These are phyloP conservation scores for Mucor saturninus DNA, from an alignment of 371 early-diverging fungal genomes.

Conservation along the genomic window DNA sequence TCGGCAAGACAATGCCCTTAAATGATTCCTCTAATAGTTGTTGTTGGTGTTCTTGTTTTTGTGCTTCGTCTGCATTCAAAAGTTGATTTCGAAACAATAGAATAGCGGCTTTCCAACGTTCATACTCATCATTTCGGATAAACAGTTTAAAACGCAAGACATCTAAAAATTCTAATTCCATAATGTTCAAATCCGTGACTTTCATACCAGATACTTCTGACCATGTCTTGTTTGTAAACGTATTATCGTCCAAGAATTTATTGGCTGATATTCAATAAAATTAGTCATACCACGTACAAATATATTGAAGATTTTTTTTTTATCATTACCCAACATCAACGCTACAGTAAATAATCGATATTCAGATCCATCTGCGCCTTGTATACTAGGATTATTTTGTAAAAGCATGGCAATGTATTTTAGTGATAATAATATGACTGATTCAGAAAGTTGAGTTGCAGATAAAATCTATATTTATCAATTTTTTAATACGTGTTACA, in stretches of 20 bases:
- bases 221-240: constrained; percentile 76
- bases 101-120: constrained; percentile 44
- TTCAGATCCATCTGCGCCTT: constrained; percentile 76
- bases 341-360: constrained; percentile 81
- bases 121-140: constrained; percentile 64
- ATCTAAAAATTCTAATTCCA: constrained; percentile 75
- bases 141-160: constrained; percentile 63
- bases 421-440: constrained; percentile 62
- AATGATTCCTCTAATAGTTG: constrained; percentile 46
- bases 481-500: not conserved
- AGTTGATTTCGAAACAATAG: constrained; percentile 45
- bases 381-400: constrained; percentile 64
- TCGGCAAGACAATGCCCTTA: constrained; percentile 42
- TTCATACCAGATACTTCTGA: constrained; percentile 71
- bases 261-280: constrained; percentile 44
- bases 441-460: constrained; percentile 69
- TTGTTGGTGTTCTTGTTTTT: constrained; percentile 49
- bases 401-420: constrained; percentile 69
- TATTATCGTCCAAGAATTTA: constrained; percentile 73
- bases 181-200: constrained; percentile 67
- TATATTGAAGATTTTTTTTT: not conserved
- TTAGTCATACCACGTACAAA: not conserved
- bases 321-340: constrained; percentile 61
- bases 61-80: constrained; percentile 35
- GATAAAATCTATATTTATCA: constrained; percentile 43